Conservation (phyloP, 208 protist genomes). For the Crithidia expoeki region DNA sequence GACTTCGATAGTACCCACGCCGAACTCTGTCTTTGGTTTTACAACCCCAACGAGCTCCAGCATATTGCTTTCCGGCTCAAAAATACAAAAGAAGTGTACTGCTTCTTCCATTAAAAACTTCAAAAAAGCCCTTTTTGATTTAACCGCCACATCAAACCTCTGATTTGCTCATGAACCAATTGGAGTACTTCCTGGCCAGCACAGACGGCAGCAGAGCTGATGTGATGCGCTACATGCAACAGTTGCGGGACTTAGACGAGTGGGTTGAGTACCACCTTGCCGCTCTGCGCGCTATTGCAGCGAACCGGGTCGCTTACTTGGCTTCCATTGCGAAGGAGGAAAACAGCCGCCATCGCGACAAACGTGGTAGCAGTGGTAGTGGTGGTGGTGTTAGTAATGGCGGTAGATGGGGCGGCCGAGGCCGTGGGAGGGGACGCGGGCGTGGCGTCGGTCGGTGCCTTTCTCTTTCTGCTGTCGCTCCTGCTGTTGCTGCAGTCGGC, state of each 20-base stretch:
- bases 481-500: background rate
- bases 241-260: slow-evolving; percentile 64
- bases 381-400: background rate
- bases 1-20: too few species aligned
- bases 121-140: background rate
- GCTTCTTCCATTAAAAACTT: too few species aligned
- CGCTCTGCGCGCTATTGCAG: slow-evolving; percentile 45
- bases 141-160: background rate
- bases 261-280: slow-evolving; percentile 61
- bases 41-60: too few species aligned
- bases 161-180: slow-evolving; percentile 50
- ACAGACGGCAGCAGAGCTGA: slow-evolving; percentile 63
- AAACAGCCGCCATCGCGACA: background rate
- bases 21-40: background rate
- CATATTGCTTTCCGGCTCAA: too few species aligned
- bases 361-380: background rate
- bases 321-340: background rate
- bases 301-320: slow-evolving; percentile 22
- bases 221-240: slow-evolving; percentile 67
- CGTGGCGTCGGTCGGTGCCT: background rate
- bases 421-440: slow-evolving; percentile 7
- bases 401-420: background rate
- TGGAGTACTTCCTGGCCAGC: slow-evolving; percentile 75
- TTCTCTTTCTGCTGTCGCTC: background rate
- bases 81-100: too few species aligned